phyloP scores from a whole-genome alignment of 495 filamentous ascomycete species.

The Usnea hakonensis region DNA sequence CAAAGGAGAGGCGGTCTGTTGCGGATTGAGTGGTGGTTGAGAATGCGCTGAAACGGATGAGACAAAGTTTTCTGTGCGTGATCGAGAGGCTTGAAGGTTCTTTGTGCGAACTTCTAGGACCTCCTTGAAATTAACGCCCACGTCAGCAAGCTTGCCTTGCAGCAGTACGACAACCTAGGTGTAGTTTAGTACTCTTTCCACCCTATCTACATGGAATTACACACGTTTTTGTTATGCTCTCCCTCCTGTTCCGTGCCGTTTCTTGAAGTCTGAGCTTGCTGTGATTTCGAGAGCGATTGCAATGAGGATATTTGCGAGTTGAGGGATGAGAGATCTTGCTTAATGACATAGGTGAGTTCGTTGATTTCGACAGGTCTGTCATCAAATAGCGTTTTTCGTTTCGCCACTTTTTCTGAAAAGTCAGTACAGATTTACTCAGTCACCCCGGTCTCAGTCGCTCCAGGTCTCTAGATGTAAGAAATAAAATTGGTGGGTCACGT shows the following conservation, averaged over 20 bases:
- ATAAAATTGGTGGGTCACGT: constrained; percentile 11
- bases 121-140: constrained; percentile 91
- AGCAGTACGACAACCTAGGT: constrained; percentile 70
- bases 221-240: constrained; percentile 91
- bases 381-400: constrained; percentile 94
- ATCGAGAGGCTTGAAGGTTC: constrained; percentile 91
- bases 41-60: constrained; percentile 78
- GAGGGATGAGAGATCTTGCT: constrained; percentile 86
- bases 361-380: constrained; percentile 95
- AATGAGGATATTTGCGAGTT: constrained; percentile 79
- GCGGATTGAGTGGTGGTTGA: constrained; percentile 50
- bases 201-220: constrained; percentile 9
- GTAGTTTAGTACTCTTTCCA: constrained; percentile 22
- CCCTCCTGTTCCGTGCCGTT: constrained; percentile 69
- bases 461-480: background rate
- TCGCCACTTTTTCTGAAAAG: constrained; percentile 56
- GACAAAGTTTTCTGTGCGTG: constrained; percentile 92
- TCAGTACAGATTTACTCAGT: background rate
- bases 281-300: constrained; percentile 61
- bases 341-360: constrained; percentile 92
- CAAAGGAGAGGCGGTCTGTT: constrained; percentile 66
- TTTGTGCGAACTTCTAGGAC: constrained; percentile 94
- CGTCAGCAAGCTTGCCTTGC: constrained; percentile 91
- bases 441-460: background rate
- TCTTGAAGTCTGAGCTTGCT: constrained; percentile 57